These are phyloP conservation scores for Teratosphaeria zuluensis DNA, from an alignment of 2,329 filamentous ascomycete genomes.

Conservation along the genomic window DNA sequence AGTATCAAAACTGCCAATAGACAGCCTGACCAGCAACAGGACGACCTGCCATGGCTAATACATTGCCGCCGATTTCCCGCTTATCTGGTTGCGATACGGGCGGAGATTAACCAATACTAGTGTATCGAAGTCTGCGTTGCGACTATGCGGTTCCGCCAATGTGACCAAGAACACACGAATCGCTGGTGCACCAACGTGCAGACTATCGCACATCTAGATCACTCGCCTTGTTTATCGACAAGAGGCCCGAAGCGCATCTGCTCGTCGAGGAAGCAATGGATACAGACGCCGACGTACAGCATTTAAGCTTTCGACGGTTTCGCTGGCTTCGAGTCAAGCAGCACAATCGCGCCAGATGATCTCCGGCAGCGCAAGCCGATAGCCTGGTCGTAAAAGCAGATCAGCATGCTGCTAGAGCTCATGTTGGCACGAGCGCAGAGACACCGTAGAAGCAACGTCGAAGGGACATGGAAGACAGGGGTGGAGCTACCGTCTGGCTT, in stretches of 20 bases:
- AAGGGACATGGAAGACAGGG: neutral
- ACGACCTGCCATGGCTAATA: neutral
- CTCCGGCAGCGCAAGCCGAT: neutral
- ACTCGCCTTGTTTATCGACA: neutral
- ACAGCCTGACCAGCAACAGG: neutral
- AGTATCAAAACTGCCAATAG: neutral
- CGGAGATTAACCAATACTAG: neutral
- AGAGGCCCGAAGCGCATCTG: neutral
- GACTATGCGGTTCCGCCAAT: neutral
- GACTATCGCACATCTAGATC: neutral
- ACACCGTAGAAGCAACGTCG: neutral
- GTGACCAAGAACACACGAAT: neutral
- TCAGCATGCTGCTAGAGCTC: neutral
- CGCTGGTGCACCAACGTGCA: neutral
- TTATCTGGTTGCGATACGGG: neutral
- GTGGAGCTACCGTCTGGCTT: neutral
- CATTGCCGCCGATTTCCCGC: neutral
- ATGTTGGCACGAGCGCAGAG: neutral
- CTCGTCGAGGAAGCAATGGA: neutral
- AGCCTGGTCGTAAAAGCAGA: neutral
- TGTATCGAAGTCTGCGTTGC: neutral
- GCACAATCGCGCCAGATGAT: neutral
- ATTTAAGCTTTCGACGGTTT: neutral
- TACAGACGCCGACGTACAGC: neutral
- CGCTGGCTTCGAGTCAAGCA: neutral